Evolutionary conservation across 73 alveolate species (phyloP), one percentile per base, ranked within the genome.

Genomic region (Paramecium sonneborni): DNA sequence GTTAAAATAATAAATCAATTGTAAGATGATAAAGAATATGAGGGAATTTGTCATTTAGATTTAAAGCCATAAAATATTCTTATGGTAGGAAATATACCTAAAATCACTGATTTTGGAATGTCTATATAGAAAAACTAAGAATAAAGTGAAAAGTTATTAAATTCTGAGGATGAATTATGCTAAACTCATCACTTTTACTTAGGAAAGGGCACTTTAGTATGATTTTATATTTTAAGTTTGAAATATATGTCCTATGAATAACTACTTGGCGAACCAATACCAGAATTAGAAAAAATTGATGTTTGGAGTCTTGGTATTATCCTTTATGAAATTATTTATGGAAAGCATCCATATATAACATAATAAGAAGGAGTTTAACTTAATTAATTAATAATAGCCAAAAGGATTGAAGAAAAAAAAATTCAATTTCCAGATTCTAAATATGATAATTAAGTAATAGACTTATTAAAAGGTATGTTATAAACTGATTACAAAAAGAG

Each of bases 1-100:
- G n/a, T n/a, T n/a, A 9, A 62, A 26, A 12, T 62, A 1, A 26
- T 32, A 23, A 62, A 62, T 62, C 39, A 62, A 5, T 62, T 30
- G 2, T 28, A 62, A 26, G 24, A 62, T 24, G 44, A 62, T 6
- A 26, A 62, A n/a, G 39, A 14, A 32, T 62, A 62, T 62, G 24
- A 62, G 11, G 84, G 84, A 62, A 26, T 62, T 7, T 62, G 84
- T 12, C 84, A 62, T 62, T n/a, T 62, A 46, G 84, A 62, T 30
- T 26, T 62, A 6, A 62, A 62, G 24, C 84, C 84, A n/a, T 62
- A 62, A 32, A 62, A 62, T 26, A 30, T 62, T 62, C 24, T 62
- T 0, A 26, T 62, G 18, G 46, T 62, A 11, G 84, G 84, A 62
- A 11, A 62, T 62, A 62, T n/a, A n/a, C n/a, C n/a, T n/a, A n/a